Conservation (phyloP, 805 yeast genomes). For the Candida chauliodis region DNA sequence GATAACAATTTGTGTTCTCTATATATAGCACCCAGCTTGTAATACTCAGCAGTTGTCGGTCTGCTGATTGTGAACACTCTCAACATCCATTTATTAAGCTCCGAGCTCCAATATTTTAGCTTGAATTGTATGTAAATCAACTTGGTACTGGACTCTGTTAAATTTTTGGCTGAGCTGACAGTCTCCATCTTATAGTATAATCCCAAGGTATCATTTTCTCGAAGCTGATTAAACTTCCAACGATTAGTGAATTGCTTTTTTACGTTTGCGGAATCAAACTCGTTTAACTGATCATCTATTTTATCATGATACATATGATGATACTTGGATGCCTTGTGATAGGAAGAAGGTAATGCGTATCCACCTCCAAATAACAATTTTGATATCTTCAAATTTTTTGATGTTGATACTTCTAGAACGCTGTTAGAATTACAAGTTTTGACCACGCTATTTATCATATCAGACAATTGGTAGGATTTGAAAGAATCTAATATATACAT, state of each 20-base stretch:
- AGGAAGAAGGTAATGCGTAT: conserved; percentile 32
- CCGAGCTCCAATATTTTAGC: conserved; percentile 25
- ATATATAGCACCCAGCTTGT: conserved; percentile 16
- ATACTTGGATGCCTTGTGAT: conserved; percentile 15
- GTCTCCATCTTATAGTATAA: conserved; percentile 34
- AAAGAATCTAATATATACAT: conserved; percentile 29
- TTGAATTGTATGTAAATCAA: conserved; percentile 32
- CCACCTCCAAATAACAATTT: conserved; percentile 28
- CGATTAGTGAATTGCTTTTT: conserved; percentile 35
- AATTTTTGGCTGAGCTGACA: conserved; percentile 17
- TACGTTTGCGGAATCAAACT: conserved; percentile 29
- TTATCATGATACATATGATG: conserved; percentile 21
- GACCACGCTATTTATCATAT: conserved; percentile 13
- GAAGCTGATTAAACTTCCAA: conserved; percentile 30
- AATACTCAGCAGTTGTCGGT: conserved; percentile 24
- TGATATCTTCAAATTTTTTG: conserved; percentile 29
- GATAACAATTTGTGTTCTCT: conserved; percentile 24
- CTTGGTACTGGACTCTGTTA: conserved; percentile 15
- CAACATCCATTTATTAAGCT: conserved; percentile 18
- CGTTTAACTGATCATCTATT: conserved; percentile 30
- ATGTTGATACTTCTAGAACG: conserved; percentile 26
- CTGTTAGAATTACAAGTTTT: conserved; percentile 4
- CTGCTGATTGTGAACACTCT: conserved; percentile 28
- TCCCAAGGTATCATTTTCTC: conserved; percentile 20
- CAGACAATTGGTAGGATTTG: conserved; percentile 18